Evolutionary conservation across 2,329 filamentous ascomycete species (phyloP), one percentile per base, ranked within the genome.

Genomic region (Claviceps humidiphila): DNA sequence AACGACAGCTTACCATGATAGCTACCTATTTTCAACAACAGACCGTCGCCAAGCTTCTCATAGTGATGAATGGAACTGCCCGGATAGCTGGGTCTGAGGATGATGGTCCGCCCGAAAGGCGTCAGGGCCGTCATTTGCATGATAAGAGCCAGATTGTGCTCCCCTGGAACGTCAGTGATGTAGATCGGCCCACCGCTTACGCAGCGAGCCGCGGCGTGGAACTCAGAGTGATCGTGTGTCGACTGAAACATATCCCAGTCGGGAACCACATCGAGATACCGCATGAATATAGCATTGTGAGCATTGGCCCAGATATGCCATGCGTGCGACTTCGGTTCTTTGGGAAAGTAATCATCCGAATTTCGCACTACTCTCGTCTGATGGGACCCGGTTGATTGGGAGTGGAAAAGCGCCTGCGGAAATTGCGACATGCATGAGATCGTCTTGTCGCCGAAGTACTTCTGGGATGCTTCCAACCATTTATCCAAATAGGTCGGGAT

Each of bases 251-350:
- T 84, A 58, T 84, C 81, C 78, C 80, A 84, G 66, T 96, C 90
- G 0, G 93, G 91, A 1, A 97, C 69, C 1, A 89, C 80, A 59
- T 96, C 95, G 37, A 97, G 74, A 61, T 93, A 84, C 56, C 88
- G 82, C 2, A 85, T 90, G 14, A 97, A 73, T 0, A 97, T 74
- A 37, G 81, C 76, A 64, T 95, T 96, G 67, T 96, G 87, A 0
- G 91, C 91, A 63, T 97, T 98, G 57, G 85, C 81, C 74, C 94
- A 98, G 39, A 97, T 78, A 66, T 98, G 93, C 91, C 93, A 98
- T 0, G 90, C 80, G 56, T 98, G 93, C 6, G 85, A 89, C 0
- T 81, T 77, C 0, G 84, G 79, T 4, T 89, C 78, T 45, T 89
- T 80, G 0, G 93, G 93, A 66, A 94, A 96, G 74, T 90, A 98